Base-by-base conservation (phyloP, 2,329 filamentous ascomycete genomes). In the Penicillium sp. region DNA sequence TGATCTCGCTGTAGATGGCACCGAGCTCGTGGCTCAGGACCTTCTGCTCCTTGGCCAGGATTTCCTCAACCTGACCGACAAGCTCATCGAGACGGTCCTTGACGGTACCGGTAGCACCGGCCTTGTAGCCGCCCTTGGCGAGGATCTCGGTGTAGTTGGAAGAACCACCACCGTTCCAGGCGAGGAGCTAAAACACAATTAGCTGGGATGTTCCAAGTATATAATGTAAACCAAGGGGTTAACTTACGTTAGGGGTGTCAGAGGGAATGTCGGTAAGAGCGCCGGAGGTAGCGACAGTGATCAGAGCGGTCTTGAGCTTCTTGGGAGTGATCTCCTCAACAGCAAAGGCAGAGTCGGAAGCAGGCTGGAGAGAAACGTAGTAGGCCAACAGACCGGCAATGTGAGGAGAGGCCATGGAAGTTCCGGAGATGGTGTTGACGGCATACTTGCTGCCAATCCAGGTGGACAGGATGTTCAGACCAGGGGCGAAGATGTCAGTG, bases 351-450 rank as follows among this genome's bases (percentile, higher is more conserved):
- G 96, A 99, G 82, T 96, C 92, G 73, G 86, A 86, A 68, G 91
- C 83, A 53, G 95, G 95, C 83, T 98, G 93, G 60, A 99, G 92
- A 68, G 95, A 99, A 64, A 99, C 89, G 82, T 96, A 91, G 87
- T 99, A 99, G 83, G 95, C 95, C 73, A 98, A 85, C 67, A 99
- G 92, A 87, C 95, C 95, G 77, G 89, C 90, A 78, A 99, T 91
- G 81, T 99, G 95, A 72, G 95, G 95, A 66, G 95, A 98, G 66
- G 95, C 95, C 95, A 99, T 99, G 59, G 95, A 99, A 70, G 95
- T 99, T 80, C 95, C 95, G 45, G 94, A 98, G 84, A 99, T 99
- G 83, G 92, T 97, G 89, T 99, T 99, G 84, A 92, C 88, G 75
- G 95, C 94, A 75, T 94, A 89, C 81, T 95, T 91, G 88, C 90